Percentiles rank a stretch among this genome's conserved stretches.
These are phyloP conservation scores for Phylloporus scabripes DNA, from an alignment of 768 basidiomycete species.

Conservation along the genomic window DNA sequence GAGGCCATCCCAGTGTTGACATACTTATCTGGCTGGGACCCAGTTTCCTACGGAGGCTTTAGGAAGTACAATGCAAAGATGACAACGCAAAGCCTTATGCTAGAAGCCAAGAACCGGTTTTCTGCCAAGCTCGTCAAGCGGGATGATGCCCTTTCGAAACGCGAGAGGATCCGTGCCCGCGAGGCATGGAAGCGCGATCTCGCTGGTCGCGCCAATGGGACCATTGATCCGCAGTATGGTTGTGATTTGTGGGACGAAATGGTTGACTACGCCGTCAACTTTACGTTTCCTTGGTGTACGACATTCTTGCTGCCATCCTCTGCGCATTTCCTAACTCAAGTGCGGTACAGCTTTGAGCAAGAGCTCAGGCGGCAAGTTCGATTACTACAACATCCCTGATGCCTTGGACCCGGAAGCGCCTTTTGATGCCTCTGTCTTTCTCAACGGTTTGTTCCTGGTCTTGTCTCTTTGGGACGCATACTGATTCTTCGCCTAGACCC, in stretches of 20 bases:
- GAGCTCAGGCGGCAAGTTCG: constrained; percentile 31
- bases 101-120: constrained; percentile 21
- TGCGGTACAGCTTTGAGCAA: background rate
- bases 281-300: constrained; percentile 58
- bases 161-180: constrained; percentile 22
- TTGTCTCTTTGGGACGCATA: background rate
- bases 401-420: constrained; percentile 47
- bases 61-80: constrained; percentile 15
- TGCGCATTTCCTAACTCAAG: background rate
- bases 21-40: constrained; percentile 15
- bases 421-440: constrained; percentile 49
- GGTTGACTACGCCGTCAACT: constrained; percentile 69
- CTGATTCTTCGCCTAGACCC: constrained; percentile 36
- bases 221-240: constrained; percentile 59
- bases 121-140: constrained; percentile 17
- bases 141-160: constrained; percentile 19
- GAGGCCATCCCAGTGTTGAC: constrained; percentile 40
- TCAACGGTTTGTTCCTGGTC: constrained; percentile 47
- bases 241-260: constrained; percentile 62
- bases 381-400: constrained; percentile 53
- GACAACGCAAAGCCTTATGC: constrained; percentile 17
- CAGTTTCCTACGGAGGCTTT: background rate
- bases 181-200: constrained; percentile 43
- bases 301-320: background rate
- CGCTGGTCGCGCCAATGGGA: constrained; percentile 44